Base-by-base conservation (phyloP, 805 yeast species). In the Yarrowia alimentaria region DNA sequence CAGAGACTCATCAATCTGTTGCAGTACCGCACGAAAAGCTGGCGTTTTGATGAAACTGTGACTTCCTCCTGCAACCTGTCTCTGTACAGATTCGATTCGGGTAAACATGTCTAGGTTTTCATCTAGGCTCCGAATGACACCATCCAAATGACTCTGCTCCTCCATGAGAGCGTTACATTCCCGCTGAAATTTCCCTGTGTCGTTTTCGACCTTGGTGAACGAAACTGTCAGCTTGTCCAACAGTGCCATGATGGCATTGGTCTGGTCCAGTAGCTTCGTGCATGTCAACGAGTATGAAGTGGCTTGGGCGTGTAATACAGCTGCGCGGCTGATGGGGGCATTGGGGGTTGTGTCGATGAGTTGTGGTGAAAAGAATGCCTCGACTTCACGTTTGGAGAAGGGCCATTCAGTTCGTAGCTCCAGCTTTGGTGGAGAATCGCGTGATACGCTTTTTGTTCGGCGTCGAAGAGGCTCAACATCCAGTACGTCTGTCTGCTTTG, bases 1-100 rank as follows among this genome's bases (percentile, higher is more conserved):
- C 29, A 90, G 65, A 26, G 94, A 86, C 12, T 66, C 68, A 60
- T 89, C 95, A 42, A 91, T 68, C 48, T 78, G 78, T 1, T 47
- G 54, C 48, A 91, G 64, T 59, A 80, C 69, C 3, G 71, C 68
- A 17, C 67, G 68, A 66, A 86, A 86, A 9, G 76, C 72, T 5
- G 35, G 35, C 3, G 50, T 30, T 19, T 43, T 43, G 37, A 43
- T 43, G 50, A 43, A 43, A 29, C 30, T 30, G 26, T 43, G 50
- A n/a, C 47, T 40, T 9, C 47, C 47, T 26, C 47, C 47, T 9
- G 47, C 21, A 14, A 43, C 28, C 18, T 43, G 50, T 30, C 50
- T 14, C 37, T 43, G 50, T 31, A 87, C 81, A 3, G 76, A 69
- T 50, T 88, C 95, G 49, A 91, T 68, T 16, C 78, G 71, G 56